Base-by-base conservation (phyloP, 495 filamentous ascomycete genomes). In the Cercophora scortea region DNA sequence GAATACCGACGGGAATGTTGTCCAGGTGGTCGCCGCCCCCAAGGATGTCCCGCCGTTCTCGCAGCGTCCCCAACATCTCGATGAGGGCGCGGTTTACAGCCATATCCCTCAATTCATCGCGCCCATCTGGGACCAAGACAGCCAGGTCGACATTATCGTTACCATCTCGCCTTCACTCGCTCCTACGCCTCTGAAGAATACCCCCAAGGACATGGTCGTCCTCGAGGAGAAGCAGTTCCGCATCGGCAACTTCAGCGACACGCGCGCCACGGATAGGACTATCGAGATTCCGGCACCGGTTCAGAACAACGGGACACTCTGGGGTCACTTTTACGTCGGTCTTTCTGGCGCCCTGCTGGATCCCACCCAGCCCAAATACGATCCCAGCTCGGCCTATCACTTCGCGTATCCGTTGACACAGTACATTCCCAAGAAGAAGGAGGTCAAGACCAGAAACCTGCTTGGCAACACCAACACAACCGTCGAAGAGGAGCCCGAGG, bases 241-340 rank as follows among this genome's bases (percentile, higher is more conserved):
- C n/a, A 65, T 95, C 32, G 88, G 88, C 8, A 84, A 93, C 63
- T 91, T 78, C 60, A 83, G 79, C 41, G 93, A 98, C 55, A 85
- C 75, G 53, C 80, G 94, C 19, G 79, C 84, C 49, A 80, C 89
- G 40, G 83, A 90, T 45, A 87, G 86, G n/a, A 80, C 73, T 39
- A 88, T 97, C 61, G 66, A 76, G 32, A 80, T 97, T 8, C 92
- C 93, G 3, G 77, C 78, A 55, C 71, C 80, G 32, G 91, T 94
- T 2, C 90, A 96, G 68, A 79, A 89, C 50, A 97, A 97, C 64
- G 91, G 89, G 35, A 96, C 93, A 1, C 75, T 97, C 11, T 98
- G 87, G 81, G 90, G 86, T 7, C 93, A 98, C 66, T 92, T 96
- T 61, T 95, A 89, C 59, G 73, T 98, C 54, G 87, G 79, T 9